Evolutionary conservation across 352 stramenopile species (phyloP).

Genomic region (Pythium chondricola): DNA sequence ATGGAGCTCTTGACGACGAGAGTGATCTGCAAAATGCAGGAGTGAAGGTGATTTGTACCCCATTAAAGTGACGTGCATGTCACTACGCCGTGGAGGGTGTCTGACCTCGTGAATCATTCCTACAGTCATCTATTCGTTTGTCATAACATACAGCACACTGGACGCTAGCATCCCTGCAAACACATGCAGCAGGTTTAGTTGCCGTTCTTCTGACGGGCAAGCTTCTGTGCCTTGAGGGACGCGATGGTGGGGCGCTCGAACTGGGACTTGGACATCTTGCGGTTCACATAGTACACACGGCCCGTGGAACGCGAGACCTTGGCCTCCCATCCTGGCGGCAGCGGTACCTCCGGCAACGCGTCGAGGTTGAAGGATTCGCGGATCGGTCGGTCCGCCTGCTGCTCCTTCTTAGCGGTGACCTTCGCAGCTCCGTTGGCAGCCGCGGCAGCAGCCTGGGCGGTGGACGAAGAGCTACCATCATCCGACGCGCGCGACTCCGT

Average conservation of each 20-base stretch:
- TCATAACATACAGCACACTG: too few species aligned
- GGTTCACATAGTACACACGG: slow-evolving; percentile 87
- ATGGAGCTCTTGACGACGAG: too few species aligned
- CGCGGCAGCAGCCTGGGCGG: background rate
- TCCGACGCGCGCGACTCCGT: slow-evolving; percentile 22
- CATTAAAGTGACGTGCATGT: too few species aligned
- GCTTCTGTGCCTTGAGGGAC: slow-evolving; percentile 79
- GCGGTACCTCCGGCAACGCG: slow-evolving; percentile 68
- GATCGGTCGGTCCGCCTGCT: slow-evolving; percentile 43
- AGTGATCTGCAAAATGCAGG: too few species aligned
- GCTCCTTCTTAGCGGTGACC: slow-evolving; percentile 19
- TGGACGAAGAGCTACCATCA: slow-evolving; percentile 22
- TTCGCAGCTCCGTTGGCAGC: slow-evolving; percentile 2
- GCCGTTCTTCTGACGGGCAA: slow-evolving; percentile 58
- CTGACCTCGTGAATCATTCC: too few species aligned
- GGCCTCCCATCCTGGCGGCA: slow-evolving; percentile 79
- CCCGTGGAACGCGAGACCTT: slow-evolving; percentile 84
- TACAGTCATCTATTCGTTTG: too few species aligned
- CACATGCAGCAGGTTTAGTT: too few species aligned
- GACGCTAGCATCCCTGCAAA: too few species aligned
- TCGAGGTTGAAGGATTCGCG: slow-evolving; percentile 85
- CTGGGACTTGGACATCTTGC: slow-evolving; percentile 82
- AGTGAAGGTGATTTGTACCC: too few species aligned
- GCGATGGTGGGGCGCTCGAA: slow-evolving; percentile 81
- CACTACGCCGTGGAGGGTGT: too few species aligned